Conservation (phyloP, 768 basidiomycete genomes). For the Candolleomyces aberdarensis region DNA sequence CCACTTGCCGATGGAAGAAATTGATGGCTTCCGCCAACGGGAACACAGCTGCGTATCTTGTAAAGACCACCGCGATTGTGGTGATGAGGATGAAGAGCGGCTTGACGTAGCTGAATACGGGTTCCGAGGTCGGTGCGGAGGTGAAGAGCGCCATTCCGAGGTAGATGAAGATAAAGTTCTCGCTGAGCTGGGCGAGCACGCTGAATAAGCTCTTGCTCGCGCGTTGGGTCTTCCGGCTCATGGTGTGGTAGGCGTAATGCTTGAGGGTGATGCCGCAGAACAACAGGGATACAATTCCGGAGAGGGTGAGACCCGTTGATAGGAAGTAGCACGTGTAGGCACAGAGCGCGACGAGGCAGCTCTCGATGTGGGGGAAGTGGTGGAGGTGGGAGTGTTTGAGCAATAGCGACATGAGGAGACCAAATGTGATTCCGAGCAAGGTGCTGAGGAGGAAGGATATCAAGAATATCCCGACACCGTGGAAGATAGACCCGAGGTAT, state of each 20-base stretch:
- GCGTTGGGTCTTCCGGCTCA: constrained; percentile 92
- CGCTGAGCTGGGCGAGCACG: constrained; percentile 89
- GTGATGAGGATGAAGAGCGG: constrained; percentile 93
- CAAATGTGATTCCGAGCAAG: constrained; percentile 90
- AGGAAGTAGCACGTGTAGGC: constrained; percentile 99
- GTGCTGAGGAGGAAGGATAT: constrained; percentile 93
- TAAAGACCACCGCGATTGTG: constrained; percentile 88
- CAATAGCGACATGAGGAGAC: constrained; percentile 85
- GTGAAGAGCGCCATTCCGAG: constrained; percentile 98
- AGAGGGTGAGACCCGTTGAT: constrained; percentile 93
- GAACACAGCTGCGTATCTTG: constrained; percentile 94
- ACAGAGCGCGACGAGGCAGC: constrained; percentile 91
- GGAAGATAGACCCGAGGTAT: constrained; percentile 84
- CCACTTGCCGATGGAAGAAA: constrained; percentile 77
- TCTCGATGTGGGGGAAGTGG: constrained; percentile 90
- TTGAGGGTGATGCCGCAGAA: constrained; percentile 99
- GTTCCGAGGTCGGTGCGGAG: constrained; percentile 70
- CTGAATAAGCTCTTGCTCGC: constrained; percentile 96
- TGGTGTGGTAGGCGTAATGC: constrained; percentile 99
- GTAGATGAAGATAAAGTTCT: constrained; percentile 99
- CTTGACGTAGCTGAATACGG: constrained; percentile 84
- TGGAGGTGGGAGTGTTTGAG: constrained; percentile 91
- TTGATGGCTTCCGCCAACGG: constrained; percentile 95
- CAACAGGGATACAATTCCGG: constrained; percentile 94
- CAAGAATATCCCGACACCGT: constrained; percentile 96